Percentiles rank a stretch among this genome's conserved stretches.
These are phyloP conservation scores for Sophora flavescens DNA, from an alignment of 306 rosid species.

Conservation along the genomic window DNA sequence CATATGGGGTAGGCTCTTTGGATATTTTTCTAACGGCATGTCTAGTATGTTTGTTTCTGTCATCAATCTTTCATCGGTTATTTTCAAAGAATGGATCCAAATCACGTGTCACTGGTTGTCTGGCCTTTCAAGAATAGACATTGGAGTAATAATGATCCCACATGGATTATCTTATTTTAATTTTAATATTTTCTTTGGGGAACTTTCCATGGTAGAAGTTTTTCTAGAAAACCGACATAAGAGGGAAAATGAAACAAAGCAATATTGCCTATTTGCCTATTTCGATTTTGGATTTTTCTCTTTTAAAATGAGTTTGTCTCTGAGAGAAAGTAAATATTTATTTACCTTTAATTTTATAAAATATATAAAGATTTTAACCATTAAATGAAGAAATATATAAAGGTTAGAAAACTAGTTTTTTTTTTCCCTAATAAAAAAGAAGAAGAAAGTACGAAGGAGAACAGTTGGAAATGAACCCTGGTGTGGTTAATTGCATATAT, in stretches of 20 bases:
- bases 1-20: slow-evolving; percentile 38
- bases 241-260: background rate
- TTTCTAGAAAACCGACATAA: background rate
- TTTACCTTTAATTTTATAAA: no score
- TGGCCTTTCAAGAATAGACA: background rate
- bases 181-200: background rate
- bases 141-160: background rate
- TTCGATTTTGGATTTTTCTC: no score
- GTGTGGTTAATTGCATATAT: background rate
- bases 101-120: slow-evolving; percentile 2
- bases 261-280: no score
- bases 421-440: no score
- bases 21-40: background rate
- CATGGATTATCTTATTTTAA: slow-evolving; percentile 13
- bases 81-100: background rate
- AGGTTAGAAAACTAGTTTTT: no score
- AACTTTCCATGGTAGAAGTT: background rate
- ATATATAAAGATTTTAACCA: no score
- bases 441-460: background rate
- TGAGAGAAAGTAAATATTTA: no score
- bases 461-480: slow-evolving; percentile 28
- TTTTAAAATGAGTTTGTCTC: no score
- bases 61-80: background rate
- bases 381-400: no score
- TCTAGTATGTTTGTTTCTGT: slow-evolving; percentile 9